phyloP scores from a whole-genome alignment of 306 rosid species.

The Medicago arabica region DNA sequence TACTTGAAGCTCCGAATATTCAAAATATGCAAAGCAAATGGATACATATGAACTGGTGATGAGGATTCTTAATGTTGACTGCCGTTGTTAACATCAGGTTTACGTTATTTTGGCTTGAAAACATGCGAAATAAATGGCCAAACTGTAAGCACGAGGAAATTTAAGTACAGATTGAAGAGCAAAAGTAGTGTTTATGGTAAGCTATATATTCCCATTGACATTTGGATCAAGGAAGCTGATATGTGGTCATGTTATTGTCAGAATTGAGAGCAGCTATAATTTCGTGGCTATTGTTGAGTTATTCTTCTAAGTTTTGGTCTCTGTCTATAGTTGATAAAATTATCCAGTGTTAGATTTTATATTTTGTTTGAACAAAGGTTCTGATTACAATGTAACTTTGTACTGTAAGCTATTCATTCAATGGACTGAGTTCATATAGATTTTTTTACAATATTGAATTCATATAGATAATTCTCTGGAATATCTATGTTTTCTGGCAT shows the following conservation, averaged over 20 bases:
- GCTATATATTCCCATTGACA: slow-evolving; percentile 23
- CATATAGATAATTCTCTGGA: background rate
- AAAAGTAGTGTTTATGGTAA: slow-evolving; percentile 30
- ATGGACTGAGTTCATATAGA: slow-evolving; percentile 24
- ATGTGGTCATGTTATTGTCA: slow-evolving; percentile 32
- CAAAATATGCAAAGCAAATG: slow-evolving; percentile 43
- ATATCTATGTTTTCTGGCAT: background rate
- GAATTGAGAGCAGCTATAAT: slow-evolving; percentile 37
- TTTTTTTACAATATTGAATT: slow-evolving; percentile 13
- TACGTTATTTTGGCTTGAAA: slow-evolving; percentile 34
- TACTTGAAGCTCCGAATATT: slow-evolving; percentile 35
- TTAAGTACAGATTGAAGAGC: slow-evolving; percentile 37
- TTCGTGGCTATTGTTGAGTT: slow-evolving; percentile 38
- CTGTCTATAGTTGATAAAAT: slow-evolving; percentile 42
- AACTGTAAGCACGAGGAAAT: slow-evolving; percentile 29
- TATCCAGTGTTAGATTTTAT: slow-evolving; percentile 31
- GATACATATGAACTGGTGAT: slow-evolving; percentile 12
- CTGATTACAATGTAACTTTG: slow-evolving; percentile 38
- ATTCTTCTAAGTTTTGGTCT: slow-evolving; percentile 43
- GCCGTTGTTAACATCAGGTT: slow-evolving; percentile 17
- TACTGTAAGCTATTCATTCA: slow-evolving; percentile 30
- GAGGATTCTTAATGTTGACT: slow-evolving; percentile 42
- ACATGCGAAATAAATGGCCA: slow-evolving; percentile 20
- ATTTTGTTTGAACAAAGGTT: slow-evolving; percentile 5
- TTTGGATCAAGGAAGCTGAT: slow-evolving; percentile 40